phyloP scores from a whole-genome alignment of 164 flowering plant genomes.

The Cinnamomum micranthum region DNA sequence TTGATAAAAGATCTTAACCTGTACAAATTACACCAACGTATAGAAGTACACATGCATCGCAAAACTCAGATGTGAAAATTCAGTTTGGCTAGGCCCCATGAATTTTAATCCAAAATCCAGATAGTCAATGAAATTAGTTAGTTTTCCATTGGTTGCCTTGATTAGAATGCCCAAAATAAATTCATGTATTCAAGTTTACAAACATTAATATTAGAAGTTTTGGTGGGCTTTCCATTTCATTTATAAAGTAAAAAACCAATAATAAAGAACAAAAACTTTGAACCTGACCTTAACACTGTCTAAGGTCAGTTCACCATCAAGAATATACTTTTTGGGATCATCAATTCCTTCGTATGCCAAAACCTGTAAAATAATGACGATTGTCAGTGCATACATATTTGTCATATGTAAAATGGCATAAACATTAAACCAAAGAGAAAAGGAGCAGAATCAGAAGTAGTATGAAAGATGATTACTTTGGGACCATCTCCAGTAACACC shows the following conservation, averaged over 20 bases:
- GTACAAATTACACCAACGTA: not conserved
- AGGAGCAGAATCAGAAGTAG: not conserved
- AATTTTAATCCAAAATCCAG: no score
- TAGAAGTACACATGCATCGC: not conserved
- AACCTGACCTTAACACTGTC: conserved; percentile 67
- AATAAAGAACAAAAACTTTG: not conserved
- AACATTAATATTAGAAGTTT: not conserved
- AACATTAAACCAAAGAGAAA: not conserved
- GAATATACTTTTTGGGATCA: conserved; percentile 56
- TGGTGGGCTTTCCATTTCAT: conserved; percentile 2
- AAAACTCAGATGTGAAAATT: not conserved
- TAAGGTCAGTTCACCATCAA: conserved; percentile 59
- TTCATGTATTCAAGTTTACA: not conserved
- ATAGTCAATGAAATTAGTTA: not conserved
- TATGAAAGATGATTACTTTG: conserved; percentile 30
- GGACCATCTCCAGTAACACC: conserved; percentile 72
- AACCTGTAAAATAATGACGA: conserved; percentile 36
- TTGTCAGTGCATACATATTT: not conserved
- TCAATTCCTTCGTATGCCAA: conserved; percentile 76
- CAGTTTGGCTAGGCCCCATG: not conserved
- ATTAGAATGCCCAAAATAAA: no score
- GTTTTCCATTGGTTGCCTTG: not conserved
- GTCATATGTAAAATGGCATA: not conserved
- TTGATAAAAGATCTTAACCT: not conserved
- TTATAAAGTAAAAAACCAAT: not conserved